Conservation (phyloP, 1,139 yeast species). For the Nakaseomyces bracarensis region DNA sequence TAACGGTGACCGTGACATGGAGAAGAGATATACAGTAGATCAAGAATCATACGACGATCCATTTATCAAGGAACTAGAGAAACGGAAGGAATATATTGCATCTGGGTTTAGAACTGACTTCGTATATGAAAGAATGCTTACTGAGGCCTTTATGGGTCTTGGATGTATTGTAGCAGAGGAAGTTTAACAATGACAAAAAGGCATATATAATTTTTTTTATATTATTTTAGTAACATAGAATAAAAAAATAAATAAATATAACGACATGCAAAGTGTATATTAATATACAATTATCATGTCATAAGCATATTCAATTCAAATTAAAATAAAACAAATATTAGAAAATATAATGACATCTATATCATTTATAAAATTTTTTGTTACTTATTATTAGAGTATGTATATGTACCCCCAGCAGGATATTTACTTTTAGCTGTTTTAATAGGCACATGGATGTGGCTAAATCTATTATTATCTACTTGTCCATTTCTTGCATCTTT, state of each 20-base stretch:
- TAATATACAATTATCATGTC: no score
- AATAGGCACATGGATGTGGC: constrained; percentile 9
- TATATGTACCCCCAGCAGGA: constrained; percentile 1
- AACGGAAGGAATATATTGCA: constrained; percentile 65
- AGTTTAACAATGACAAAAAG: constrained; percentile 31
- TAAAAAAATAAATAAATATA: constrained; percentile 6
- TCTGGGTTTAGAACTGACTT: constrained; percentile 72
- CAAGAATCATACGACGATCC: constrained; percentile 49
- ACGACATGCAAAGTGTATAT: no score
- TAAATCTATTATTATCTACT: background rate
- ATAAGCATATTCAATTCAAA: no score
- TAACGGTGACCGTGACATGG: constrained; percentile 70
- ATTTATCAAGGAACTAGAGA: constrained; percentile 48
- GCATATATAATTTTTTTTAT: no score
- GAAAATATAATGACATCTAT: no score
- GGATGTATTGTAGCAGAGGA: constrained; percentile 73
- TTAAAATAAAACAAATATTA: no score
- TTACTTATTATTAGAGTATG: constrained; percentile 1
- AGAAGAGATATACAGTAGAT: constrained; percentile 38
- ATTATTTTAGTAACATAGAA: no score
- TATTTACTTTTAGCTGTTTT: background rate
- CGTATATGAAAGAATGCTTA: constrained; percentile 69
- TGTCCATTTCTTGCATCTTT: background rate
- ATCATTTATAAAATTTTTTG: no score
- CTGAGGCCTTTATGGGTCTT: constrained; percentile 84